Evolutionary conservation across 2,329 filamentous ascomycete genomes (phyloP).

Genomic region (Verruconis gallopava): DNA sequence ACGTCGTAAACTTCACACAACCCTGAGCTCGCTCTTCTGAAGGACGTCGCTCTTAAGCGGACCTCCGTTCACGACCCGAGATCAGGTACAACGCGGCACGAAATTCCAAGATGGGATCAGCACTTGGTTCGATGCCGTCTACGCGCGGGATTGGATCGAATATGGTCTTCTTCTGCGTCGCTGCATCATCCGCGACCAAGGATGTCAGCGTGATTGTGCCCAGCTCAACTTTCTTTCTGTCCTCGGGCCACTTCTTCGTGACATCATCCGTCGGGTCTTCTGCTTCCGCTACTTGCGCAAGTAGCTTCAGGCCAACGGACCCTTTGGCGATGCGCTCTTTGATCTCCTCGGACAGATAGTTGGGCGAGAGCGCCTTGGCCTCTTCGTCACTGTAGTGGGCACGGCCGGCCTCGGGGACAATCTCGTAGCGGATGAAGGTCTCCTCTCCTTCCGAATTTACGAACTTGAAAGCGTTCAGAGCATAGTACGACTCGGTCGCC

Average conservation of each 20-base stretch:
- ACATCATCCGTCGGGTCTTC: constrained; percentile 36
- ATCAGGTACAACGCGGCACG: constrained; percentile 43
- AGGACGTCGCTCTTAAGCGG: constrained; percentile 20
- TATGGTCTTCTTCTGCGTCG: constrained; percentile 40
- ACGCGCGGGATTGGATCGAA: constrained; percentile 46
- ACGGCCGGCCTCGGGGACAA: constrained; percentile 34
- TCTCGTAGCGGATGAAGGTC: constrained; percentile 36
- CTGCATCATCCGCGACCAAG: constrained; percentile 28
- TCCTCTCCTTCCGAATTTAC: constrained; percentile 26
- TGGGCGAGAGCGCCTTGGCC: constrained; percentile 24
- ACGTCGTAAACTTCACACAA: no score
- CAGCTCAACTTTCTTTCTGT: constrained; percentile 36
- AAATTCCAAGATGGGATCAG: constrained; percentile 43
- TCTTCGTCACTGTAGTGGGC: constrained; percentile 27
- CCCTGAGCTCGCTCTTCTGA: no score
- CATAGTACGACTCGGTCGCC: constrained; percentile 35
- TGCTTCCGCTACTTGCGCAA: constrained; percentile 37
- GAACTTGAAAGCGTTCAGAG: constrained; percentile 38
- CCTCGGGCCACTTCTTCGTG: constrained; percentile 41
- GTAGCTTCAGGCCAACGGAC: constrained; percentile 33
- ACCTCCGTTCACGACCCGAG: constrained; percentile 40
- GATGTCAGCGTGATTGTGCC: constrained; percentile 35
- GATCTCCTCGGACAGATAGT: constrained; percentile 40
- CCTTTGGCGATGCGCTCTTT: constrained; percentile 22
- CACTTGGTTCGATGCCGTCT: constrained; percentile 38